A percentile compares a stretch with the other conserved stretches of the same genome.
Conservation (phyloP, 495 filamentous ascomycete genomes). For the Penicillium tannophilum region DNA sequence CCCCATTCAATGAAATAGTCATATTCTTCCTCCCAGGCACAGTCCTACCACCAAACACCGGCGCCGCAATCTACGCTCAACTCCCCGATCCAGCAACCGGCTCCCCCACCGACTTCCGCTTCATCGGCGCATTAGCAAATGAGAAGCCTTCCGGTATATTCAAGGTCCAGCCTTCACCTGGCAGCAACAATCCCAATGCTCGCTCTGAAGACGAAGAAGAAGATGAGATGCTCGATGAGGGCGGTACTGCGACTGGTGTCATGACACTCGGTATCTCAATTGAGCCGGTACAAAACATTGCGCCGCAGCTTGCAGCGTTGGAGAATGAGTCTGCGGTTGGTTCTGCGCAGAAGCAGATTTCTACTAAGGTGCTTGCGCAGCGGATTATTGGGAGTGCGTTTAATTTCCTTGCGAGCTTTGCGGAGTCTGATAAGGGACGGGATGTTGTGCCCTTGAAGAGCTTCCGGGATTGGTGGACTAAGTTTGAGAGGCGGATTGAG, state of each 20-base stretch:
- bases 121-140: constrained; percentile 84
- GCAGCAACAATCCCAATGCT: constrained; percentile 12
- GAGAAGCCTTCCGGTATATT: constrained; percentile 92
- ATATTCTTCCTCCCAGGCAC: constrained; percentile 87
- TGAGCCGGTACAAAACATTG: constrained; percentile 73
- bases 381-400: constrained; percentile 96
- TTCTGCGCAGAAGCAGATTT: constrained; percentile 37
- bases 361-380: constrained; percentile 80
- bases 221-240: constrained; percentile 51
- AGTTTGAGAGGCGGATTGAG: constrained; percentile 89
- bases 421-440: constrained; percentile 58
- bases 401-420: constrained; percentile 92
- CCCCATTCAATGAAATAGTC: constrained; percentile 75
- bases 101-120: constrained; percentile 60
- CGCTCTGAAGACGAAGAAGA: constrained; percentile 38
- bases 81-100: constrained; percentile 49
- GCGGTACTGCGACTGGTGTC: constrained; percentile 31
- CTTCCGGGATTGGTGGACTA: constrained; percentile 96
- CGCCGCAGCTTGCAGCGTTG: constrained; percentile 62
- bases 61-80: constrained; percentile 86
- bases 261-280: constrained; percentile 81
- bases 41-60: constrained; percentile 70
- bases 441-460: constrained; percentile 88
- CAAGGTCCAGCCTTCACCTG: constrained; percentile 48
- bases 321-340: constrained; percentile 35